Base-by-base conservation (phyloP, 2,329 filamentous ascomycete genomes). In the Eurotiales sp. region DNA sequence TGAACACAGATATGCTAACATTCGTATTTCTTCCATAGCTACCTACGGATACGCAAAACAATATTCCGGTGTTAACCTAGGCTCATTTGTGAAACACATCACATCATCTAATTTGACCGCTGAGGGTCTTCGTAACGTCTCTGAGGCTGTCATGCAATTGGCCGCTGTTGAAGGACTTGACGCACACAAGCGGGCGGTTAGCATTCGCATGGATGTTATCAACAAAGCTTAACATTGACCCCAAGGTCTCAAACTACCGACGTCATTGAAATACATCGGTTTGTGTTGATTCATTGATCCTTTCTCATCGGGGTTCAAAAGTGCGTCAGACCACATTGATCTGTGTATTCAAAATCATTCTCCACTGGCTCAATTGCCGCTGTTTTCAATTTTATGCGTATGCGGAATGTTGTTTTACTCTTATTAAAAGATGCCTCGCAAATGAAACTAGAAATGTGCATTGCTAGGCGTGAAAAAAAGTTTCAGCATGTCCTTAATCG, bases 1-100 rank as follows among this genome's bases (percentile, higher is more conserved):
- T 19, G 32, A 15, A 17, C n/a, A 34, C 30, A 14, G 14, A 5
- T 6, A 51, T 37, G 45, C 63, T 66, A 64, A 66, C 51, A 51
- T 52, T 40, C 51, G 27, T 36, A 56, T 42, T 40, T 17, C 46
- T 36, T 50, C 48, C 17, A 22, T 36, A 95, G 90, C 93, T 47
- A 99, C 93, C 0, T 99, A 97, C 66, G 93, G 93, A 36, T 99
- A 95, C 64, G 93, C 93, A 44, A 96, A 95, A 74, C 93, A 99
- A 71, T 99, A 99, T 76, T 96, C 90, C 5, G 93, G 93, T 47
- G 93, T 99, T 65, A 99, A 96, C 70, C 81, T 99, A 5, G 90
- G 83, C 27, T 97, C 92, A 2, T 99, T 96, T 73, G 82, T 96
- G 69, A 99, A 99, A 77, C 90, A 97, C 77, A 96, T 99, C 64